phyloP scores from a whole-genome alignment of 192 early-diverging fungal species.

The Coemansia aciculifera region DNA sequence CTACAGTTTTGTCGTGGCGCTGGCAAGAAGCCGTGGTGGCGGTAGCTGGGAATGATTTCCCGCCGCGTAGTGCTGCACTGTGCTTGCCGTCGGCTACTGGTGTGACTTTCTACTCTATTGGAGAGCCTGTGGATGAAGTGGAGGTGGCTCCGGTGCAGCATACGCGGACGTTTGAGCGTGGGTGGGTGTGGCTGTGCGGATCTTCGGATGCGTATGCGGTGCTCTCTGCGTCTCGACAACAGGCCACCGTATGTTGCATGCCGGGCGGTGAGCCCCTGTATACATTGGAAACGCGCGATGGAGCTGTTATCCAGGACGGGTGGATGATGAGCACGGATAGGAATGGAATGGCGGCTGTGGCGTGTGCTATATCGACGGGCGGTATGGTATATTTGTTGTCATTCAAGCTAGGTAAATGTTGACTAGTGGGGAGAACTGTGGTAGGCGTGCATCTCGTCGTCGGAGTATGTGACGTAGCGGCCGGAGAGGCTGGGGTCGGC shows the following conservation, averaged over 20 bases:
- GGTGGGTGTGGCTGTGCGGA: slow-evolving; percentile 51
- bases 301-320: slow-evolving; percentile 28
- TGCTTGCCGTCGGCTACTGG: slow-evolving; percentile 35
- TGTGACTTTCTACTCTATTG: slow-evolving; percentile 21
- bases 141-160: neutral
- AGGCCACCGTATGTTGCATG: slow-evolving; percentile 37
- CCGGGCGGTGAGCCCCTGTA: slow-evolving; percentile 26
- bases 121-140: neutral
- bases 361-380: slow-evolving; percentile 26
- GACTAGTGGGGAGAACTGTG: neutral
- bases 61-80: slow-evolving; percentile 22
- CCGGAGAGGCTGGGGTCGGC: slow-evolving; percentile 31
- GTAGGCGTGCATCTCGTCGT: slow-evolving; percentile 29
- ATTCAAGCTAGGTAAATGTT: neutral
- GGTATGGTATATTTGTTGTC: slow-evolving; percentile 10
- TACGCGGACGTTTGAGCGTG: slow-evolving; percentile 20
- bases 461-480: slow-evolving; percentile 22
- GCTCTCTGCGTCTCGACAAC: slow-evolving; percentile 31
- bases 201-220: slow-evolving; percentile 20
- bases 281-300: slow-evolving; percentile 1
- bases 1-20: slow-evolving; percentile 35
- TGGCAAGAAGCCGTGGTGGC: slow-evolving; percentile 39
- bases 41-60: neutral
- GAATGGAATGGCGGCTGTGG: neutral
- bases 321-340: slow-evolving; percentile 15